A percentile compares a stretch with the other conserved stretches of the same genome.
phyloP scores from a whole-genome alignment of 495 filamentous ascomycete genomes.

The Lophiostoma macrostomum region DNA sequence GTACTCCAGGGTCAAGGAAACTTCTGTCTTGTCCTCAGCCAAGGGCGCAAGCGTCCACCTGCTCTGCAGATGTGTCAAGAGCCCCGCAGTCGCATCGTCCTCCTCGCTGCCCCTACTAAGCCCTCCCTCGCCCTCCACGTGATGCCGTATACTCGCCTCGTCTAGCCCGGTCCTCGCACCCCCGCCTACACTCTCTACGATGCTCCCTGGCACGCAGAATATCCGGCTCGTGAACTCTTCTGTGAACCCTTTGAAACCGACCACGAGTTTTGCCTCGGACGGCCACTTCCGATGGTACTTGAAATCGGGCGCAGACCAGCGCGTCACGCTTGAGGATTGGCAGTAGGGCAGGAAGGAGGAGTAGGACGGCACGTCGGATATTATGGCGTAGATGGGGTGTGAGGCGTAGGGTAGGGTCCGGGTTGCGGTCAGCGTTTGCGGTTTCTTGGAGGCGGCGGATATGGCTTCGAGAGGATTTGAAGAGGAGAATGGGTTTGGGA shows the following conservation, averaged over 20 bases:
- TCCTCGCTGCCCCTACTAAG: not conserved
- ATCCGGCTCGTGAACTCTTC: conserved; percentile 77
- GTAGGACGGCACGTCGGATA: conserved; percentile 83
- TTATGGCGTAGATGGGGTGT: conserved; percentile 67
- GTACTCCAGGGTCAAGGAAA: conserved; percentile 71
- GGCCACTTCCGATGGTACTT: conserved; percentile 55
- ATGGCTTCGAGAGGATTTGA: conserved; percentile 24
- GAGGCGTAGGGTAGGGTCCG: conserved; percentile 79
- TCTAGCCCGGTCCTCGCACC: conserved; percentile 42
- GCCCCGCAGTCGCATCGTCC: conserved; percentile 47
- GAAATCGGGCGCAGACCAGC: conserved; percentile 48
- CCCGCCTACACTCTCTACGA: conserved; percentile 80
- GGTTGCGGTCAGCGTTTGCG: conserved; percentile 64
- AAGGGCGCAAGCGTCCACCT: conserved; percentile 66
- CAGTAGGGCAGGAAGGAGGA: conserved; percentile 83
- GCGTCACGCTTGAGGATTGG: conserved; percentile 66
- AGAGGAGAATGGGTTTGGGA: conserved; percentile 30
- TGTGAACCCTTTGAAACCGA: conserved; percentile 78
- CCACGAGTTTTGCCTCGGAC: conserved; percentile 69
- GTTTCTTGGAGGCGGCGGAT: conserved; percentile 28
- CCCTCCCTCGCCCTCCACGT: conserved; percentile 21
- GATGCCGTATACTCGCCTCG: conserved; percentile 39
- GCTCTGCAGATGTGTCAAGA: conserved; percentile 76
- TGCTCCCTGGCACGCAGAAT: conserved; percentile 61
- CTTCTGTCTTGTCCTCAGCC: conserved; percentile 56